Evolutionary conservation across 768 basidiomycete genomes (phyloP).

Genomic region (Hysterangium stoloniferum): DNA sequence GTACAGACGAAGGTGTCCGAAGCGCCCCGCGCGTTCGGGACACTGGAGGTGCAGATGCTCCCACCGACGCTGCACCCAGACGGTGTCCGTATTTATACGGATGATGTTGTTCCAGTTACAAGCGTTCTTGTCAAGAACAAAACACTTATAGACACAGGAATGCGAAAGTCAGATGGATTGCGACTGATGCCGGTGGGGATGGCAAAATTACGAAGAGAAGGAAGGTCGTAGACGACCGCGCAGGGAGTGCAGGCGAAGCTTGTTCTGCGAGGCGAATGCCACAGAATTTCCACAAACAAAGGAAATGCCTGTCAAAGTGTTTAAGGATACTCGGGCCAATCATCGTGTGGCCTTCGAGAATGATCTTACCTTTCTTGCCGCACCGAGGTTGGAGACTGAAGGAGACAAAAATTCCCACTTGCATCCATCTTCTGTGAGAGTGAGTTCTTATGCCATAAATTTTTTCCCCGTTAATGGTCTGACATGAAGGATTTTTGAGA

Average conservation of each 20-base stretch:
- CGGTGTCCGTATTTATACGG: too few relatives aligned
- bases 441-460: constrained; percentile 3
- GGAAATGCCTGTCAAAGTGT: constrained; percentile 13
- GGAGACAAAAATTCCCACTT: constrained; percentile 11
- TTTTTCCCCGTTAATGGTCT: constrained; percentile 21
- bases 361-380: constrained; percentile 50
- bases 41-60: constrained; percentile 4
- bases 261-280: constrained; percentile 20
- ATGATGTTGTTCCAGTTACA: too few relatives aligned
- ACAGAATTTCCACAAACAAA: constrained; percentile 14
- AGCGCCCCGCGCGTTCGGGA: constrained; percentile 28
- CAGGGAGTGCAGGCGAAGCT: constrained; percentile 18
- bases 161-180: constrained; percentile 56
- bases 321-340: constrained; percentile 21
- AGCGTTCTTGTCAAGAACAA: constrained; percentile 20
- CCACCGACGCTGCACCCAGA: background rate
- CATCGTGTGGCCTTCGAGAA: constrained; percentile 39
- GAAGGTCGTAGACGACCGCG: constrained; percentile 15
- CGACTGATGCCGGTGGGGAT: constrained; percentile 54
- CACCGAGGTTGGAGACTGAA: constrained; percentile 15
- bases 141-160: constrained; percentile 38
- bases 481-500: constrained; percentile 42
- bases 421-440: constrained; percentile 45
- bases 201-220: constrained; percentile 32
- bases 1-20: constrained; percentile 28